Evolutionary conservation across 352 stramenopile species (phyloP).

Genomic region (Phytophthora pisi): DNA sequence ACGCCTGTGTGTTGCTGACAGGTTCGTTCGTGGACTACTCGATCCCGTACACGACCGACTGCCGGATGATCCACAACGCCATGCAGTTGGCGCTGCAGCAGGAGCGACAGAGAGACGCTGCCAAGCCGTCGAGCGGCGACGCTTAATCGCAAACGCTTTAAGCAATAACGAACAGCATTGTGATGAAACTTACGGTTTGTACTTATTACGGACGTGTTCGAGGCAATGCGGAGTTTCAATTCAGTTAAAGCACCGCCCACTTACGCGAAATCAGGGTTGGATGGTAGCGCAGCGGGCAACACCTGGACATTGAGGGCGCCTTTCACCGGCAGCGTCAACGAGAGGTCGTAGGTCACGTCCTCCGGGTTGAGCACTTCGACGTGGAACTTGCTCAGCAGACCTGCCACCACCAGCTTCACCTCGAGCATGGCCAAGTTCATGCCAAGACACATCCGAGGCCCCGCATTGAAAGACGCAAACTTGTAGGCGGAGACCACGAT

Average conservation of each 20-base stretch:
- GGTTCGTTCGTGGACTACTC: constrained; percentile 89
- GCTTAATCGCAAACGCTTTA: background rate
- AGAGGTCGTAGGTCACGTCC: constrained; percentile 48
- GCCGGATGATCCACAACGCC: constrained; percentile 79
- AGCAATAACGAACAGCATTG: too few relatives aligned
- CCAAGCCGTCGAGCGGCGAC: background rate
- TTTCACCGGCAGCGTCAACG: constrained; percentile 50
- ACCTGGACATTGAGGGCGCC: constrained; percentile 22
- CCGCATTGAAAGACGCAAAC: constrained; percentile 69
- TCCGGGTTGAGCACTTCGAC: constrained; percentile 35
- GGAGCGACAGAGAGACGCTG: constrained; percentile 41
- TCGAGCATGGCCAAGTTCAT: constrained; percentile 73
- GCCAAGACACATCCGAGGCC: constrained; percentile 64
- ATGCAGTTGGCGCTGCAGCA: constrained; percentile 75
- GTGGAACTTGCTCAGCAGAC: constrained; percentile 48
- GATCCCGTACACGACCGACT: constrained; percentile 83
- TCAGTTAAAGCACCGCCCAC: background rate
- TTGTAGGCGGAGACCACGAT: constrained; percentile 21
- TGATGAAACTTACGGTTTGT: too few relatives aligned
- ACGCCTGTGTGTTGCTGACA: background rate
- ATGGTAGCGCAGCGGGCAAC: background rate
- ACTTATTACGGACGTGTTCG: too few relatives aligned
- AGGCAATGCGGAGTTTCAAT: background rate
- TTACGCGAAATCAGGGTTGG: background rate
- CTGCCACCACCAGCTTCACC: constrained; percentile 69